phyloP scores from a whole-genome alignment of 2,329 filamentous ascomycete species.

The Phialocephala subalpina region DNA sequence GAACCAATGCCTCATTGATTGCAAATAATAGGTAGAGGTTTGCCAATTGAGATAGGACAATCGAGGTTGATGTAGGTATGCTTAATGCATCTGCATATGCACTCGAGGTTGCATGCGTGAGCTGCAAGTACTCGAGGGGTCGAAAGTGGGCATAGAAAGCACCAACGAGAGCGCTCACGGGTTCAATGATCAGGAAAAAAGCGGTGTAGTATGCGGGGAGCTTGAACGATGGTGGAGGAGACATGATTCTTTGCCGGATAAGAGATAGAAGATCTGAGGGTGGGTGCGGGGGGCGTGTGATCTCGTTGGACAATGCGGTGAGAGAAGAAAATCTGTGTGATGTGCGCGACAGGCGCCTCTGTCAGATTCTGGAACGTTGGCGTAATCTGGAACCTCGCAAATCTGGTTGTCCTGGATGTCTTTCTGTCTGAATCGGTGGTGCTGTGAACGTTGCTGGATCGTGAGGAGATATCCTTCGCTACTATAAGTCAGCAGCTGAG shows the following conservation, averaged over 20 bases:
- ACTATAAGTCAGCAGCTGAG: not conserved
- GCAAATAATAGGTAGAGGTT: conserved; percentile 82
- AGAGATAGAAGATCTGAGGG: conserved; percentile 12
- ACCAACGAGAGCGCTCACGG: conserved; percentile 59
- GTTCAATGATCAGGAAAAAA: conserved; percentile 81
- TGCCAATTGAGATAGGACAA: conserved; percentile 77
- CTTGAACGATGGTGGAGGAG: conserved; percentile 47
- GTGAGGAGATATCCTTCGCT: conserved; percentile 1
- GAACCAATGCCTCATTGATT: conserved; percentile 78
- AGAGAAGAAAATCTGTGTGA: not conserved
- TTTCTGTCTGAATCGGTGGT: not conserved
- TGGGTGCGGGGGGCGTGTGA: conserved; percentile 8
- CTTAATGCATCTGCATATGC: conserved; percentile 21
- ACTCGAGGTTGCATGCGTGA: conserved; percentile 60
- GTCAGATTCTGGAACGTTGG: not conserved
- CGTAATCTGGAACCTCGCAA: not conserved
- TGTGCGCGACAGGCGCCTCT: conserved; percentile 1
- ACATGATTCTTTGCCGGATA: conserved; percentile 20
- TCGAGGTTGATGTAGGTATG: conserved; percentile 66
- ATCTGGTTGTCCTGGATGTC: not conserved
- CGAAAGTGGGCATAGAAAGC: conserved; percentile 60
- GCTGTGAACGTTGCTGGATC: not conserved
- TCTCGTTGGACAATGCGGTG: conserved; percentile 3
- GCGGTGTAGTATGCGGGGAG: conserved; percentile 70
- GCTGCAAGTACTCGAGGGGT: conserved; percentile 64